Base-by-base conservation (phyloP, 257 asterid genomes). In the Eustoma russellianum region DNA sequence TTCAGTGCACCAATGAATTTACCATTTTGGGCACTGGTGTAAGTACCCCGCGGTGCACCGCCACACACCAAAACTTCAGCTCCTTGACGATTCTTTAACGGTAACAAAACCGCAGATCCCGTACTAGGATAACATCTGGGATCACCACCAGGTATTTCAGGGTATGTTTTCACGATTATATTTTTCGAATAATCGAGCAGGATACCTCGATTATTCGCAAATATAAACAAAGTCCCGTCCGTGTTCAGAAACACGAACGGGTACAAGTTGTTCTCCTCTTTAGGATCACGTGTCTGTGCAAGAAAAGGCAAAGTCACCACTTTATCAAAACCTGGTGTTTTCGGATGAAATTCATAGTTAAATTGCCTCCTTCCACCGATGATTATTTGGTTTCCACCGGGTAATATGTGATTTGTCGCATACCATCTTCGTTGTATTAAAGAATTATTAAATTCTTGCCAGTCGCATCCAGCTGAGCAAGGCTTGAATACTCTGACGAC, bases 31-130 rank as follows among this genome's bases (percentile, higher is more conserved):
- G 70, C 69, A 0, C 46, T 56, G 0, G 11, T 5, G 51, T 18
- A 74, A 1, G 84, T 65, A 10, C 74, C 84, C 19, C 33, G 69
- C 4, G 72, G 68, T 13, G 83, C 70, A 17, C 83, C 83, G 0
- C 83, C 83, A 17, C 83, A 77, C 0, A 77, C 65, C 73, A 77
- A 59, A 30, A 74, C 69, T 46, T 77, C 80, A 7, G 61, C 76
- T 4, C 57, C 64, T 4, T 24, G 33, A 5, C 65, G 63, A 13
- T 63, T 70, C 55, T 44, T 70, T 50, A 77, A 28, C 2, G 83
- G 83, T 38, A 77, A 60, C 6, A 77, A 63, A 28, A 74, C 72
- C 0, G 80, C 83, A 1, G 78, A 70, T 3, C 83, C 83, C 0
- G 80, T 70, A 5, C 76, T 67, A 0, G 83, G 83, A 46, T 77